phyloP scores from a whole-genome alignment of 2,329 filamentous ascomycete species.

The Alternaria hordeiaustralica region DNA sequence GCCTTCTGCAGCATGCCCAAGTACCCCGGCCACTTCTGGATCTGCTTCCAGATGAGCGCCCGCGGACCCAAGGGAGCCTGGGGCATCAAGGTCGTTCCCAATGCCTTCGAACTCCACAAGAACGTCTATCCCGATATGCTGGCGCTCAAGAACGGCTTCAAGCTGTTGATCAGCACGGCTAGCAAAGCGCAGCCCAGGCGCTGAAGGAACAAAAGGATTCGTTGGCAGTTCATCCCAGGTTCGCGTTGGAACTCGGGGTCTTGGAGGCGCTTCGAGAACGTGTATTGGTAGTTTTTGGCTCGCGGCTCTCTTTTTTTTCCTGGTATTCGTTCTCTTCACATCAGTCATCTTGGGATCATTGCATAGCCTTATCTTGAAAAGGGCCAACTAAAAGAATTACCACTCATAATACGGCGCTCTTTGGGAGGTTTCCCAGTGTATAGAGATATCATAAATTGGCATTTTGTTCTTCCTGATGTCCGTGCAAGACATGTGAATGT shows the following conservation, averaged over 20 bases:
- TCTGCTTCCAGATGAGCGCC: slow-evolving; percentile 93
- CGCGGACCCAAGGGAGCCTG: slow-evolving; percentile 76
- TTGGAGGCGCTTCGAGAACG: background rate
- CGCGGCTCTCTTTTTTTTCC: background rate
- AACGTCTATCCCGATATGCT: slow-evolving; percentile 93
- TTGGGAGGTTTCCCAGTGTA: background rate
- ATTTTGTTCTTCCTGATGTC: background rate
- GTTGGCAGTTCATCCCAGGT: background rate
- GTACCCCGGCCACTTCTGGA: slow-evolving; percentile 90
- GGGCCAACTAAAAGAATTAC: background rate
- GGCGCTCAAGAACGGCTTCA: slow-evolving; percentile 96
- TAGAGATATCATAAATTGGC: background rate
- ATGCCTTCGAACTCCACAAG: slow-evolving; percentile 89
- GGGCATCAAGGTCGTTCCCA: slow-evolving; percentile 88
- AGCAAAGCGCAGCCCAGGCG: slow-evolving; percentile 17
- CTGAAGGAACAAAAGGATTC: background rate
- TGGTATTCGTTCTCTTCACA: background rate
- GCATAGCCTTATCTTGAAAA: background rate
- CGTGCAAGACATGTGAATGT: background rate
- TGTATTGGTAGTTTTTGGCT: background rate
- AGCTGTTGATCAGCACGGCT: slow-evolving; percentile 68
- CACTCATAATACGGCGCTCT: background rate
- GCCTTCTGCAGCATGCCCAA: slow-evolving; percentile 94
- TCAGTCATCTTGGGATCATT: background rate
- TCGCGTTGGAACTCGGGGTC: background rate